Base-by-base conservation (phyloP, 306 rosid genomes). In the Cotoneaster glaucophyllus region DNA sequence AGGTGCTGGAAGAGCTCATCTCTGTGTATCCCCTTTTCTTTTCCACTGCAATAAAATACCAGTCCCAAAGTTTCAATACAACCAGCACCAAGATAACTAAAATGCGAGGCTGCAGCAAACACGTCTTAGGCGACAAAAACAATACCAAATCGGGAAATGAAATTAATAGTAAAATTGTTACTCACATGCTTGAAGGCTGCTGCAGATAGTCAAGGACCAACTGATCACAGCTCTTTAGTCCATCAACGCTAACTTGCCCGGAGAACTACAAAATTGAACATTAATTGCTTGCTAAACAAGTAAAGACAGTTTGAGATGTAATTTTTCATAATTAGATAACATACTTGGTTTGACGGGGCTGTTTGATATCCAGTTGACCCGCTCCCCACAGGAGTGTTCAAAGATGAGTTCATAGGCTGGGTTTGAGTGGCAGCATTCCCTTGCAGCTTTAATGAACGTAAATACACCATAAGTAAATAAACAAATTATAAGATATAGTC, bases 151-250 rank as follows among this genome's bases (percentile, higher is more conserved):
- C 31, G 56, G n/a, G 15, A 6, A 69, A 29, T 70, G 31, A 61
- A 28, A 50, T 73, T 68, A n/a, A 32, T 43, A 37, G 74, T 15
- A 67, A 61, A 14, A 59, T 26, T 56, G 43, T 44, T 54, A 87
- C 96, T 88, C 77, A 90, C 99, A 80, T 81, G 90, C 85, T 86
- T 45, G 96, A 88, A 75, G 93, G 97, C 82, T 89, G 94, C 71
- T 86, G 82, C 77, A 96, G 84, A 83, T 90, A 92, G 65, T 92
- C 96, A 7, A 89, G 75, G 68, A 96, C 87, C 84, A 90, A 77
- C 70, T 96, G 90, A 82, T 87, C 90, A 73, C 83, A 78, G 70
- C 86, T 85, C 86, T 88, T 88, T 48, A 79, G 82, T 39, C 85
- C 99, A 88, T 89, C 94, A 68, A 74, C 64, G 61, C 88, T 84